Conservation (phyloP, 805 yeast genomes). For the Metschnikowia corniflorae region DNA sequence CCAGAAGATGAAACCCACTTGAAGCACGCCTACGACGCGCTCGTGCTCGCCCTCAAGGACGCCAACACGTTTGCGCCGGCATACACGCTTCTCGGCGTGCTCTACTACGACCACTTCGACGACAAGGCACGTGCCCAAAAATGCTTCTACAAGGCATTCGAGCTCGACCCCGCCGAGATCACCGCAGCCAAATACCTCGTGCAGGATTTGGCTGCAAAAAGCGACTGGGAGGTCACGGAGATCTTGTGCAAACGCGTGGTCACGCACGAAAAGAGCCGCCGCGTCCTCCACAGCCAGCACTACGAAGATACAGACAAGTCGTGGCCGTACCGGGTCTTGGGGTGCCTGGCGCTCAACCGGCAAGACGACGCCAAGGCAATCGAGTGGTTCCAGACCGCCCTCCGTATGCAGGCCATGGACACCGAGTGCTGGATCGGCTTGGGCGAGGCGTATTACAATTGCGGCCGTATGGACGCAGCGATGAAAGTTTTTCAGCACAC, state of each 20-base stretch:
- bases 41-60: constrained; percentile 60
- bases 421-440: constrained; percentile 86
- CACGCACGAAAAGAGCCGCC: constrained; percentile 56
- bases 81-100: constrained; percentile 73
- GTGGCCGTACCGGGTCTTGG: constrained; percentile 91
- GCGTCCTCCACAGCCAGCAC: constrained; percentile 33
- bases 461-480: constrained; percentile 87
- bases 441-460: constrained; percentile 89
- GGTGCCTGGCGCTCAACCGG: constrained; percentile 67
- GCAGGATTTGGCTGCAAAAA: constrained; percentile 56
- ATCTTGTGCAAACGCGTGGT: constrained; percentile 65
- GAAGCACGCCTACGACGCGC: constrained; percentile 51
- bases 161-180: constrained; percentile 72
- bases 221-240: constrained; percentile 86
- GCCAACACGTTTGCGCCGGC: constrained; percentile 70
- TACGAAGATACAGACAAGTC: constrained; percentile 39
- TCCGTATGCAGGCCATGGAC: constrained; percentile 66
- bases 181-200: constrained; percentile 72
- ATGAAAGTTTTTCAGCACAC: constrained; percentile 75
- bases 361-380: constrained; percentile 78
- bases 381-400: constrained; percentile 82
- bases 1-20: constrained; percentile 20
- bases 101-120: constrained; percentile 56
- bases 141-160: constrained; percentile 87
- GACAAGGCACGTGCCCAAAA: constrained; percentile 73